Base-by-base conservation (phyloP, 1,284 basidiomycete genomes). In the Schizophyllum amplum region DNA sequence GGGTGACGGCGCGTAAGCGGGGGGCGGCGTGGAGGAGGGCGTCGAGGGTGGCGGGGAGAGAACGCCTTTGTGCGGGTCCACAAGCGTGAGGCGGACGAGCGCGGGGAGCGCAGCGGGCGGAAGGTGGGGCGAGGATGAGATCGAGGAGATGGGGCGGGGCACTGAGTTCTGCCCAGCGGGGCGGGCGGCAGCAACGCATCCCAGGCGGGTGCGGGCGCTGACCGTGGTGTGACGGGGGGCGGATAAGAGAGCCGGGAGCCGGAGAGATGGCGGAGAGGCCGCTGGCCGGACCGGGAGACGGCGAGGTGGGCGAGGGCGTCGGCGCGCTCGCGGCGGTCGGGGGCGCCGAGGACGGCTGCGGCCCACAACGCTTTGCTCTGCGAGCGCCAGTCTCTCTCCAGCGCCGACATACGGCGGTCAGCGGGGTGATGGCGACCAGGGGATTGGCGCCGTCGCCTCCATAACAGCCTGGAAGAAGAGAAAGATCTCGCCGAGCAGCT, bases 391-490 rank as follows among this genome's bases (percentile, higher is more conserved):
- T 11, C 9, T 50, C 46, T 27, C 53, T 15, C 56, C 56, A 60
- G 9, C 46, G 59, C 21, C 50, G 59, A 47, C 59, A 58, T 1
- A 60, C 59, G 5, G 33, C 33, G 33, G 33, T 42, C 33, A 42
- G 33, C 33, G 33, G 33, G 33, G 17, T 9, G 13, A 17, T 17
- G 33, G 33, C 33, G 33, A 42, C 17, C 2, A 42, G 33, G 2
- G 33, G 33, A 42, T 42, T 42, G 13, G 33, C 33, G 33, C 33
- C 33, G 33, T 42, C 33, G 33, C 33, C 33, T 42, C 33, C 33
- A 42, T 42, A 17, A 17, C 33, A 17, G 33, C 33, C 33, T 42
- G 33, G 33, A 13, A 42, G 17, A 42, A 42, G 13, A 42, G 33
- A 42, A 42, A 42, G 33, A 42, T 42, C 17, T 42, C 33, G 17